phyloP scores from a whole-genome alignment of 805 yeast genomes.

The Debaryomyces hansenii region DNA sequence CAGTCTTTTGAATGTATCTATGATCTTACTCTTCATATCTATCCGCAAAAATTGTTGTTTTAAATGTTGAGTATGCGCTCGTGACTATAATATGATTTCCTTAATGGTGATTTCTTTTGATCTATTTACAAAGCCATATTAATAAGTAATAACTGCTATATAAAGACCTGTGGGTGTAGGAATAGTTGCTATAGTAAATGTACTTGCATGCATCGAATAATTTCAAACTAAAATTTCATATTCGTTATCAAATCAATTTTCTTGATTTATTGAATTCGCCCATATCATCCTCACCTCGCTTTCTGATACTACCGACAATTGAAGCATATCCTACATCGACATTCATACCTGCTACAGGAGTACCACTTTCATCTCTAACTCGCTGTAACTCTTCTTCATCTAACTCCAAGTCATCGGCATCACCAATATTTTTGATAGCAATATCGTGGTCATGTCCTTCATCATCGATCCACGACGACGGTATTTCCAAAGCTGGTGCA shows the following conservation, averaged over 20 bases:
- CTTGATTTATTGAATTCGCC: neutral
- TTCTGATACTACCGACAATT: conserved; percentile 33
- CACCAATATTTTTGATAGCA: conserved; percentile 23
- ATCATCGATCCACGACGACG: conserved; percentile 21
- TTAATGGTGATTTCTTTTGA: too few relatives aligned
- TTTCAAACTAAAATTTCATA: too few relatives aligned
- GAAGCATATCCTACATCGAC: conserved; percentile 41
- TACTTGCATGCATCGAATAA: too few relatives aligned
- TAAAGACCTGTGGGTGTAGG: too few relatives aligned
- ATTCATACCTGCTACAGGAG: conserved; percentile 38
- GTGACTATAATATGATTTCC: too few relatives aligned
- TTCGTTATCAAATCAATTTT: neutral
- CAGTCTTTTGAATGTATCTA: too few relatives aligned
- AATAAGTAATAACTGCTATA: too few relatives aligned
- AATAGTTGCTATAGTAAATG: too few relatives aligned
- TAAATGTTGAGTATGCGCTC: too few relatives aligned
- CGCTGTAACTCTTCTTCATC: conserved; percentile 10
- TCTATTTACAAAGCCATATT: too few relatives aligned
- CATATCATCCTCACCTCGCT: conserved; percentile 20
- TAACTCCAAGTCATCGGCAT: conserved; percentile 38
- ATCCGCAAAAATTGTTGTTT: neutral
- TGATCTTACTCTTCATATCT: too few relatives aligned
- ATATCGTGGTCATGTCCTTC: conserved; percentile 5
- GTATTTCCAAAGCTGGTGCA: conserved; percentile 20
- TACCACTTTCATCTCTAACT: conserved; percentile 7